Evolutionary conservation across 2,329 filamentous ascomycete genomes (phyloP), one percentile per base, ranked within the genome.

Genomic region (Sclerotinia trifoliorum): DNA sequence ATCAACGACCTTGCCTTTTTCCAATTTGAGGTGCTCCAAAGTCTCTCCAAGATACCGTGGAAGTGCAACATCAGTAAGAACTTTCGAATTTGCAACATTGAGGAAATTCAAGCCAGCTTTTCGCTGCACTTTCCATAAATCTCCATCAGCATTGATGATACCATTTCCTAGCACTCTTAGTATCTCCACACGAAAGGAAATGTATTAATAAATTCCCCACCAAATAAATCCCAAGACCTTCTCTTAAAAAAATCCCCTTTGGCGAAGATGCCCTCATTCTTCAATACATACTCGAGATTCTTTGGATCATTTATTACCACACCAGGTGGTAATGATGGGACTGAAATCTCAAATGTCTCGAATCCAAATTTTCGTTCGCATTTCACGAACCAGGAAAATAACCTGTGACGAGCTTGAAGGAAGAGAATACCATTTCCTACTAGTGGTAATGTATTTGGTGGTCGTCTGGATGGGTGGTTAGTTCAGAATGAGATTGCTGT

Each of bases 71-170:
- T 86, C 84, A 1, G 86, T 86, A 66, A 90, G 78, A 10, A 83
- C 80, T 42, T 84, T 82, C 44, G 90, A 75, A 72, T 88, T 88
- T 65, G 84, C 78, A 19, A 81, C 80, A 72, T 81, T 88, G 35
- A 90, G 81, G 71, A 90, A 90, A 39, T 83, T 77, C 19, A 85
- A 71, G 0, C 88, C 88, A 5, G 87, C 88, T 75, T 85, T 88
- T 57, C 88, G 81, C 79, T 90, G 88, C 1, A 84, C 78, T 69
- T 81, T 85, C 87, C 88, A 90, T 32, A 87, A 74, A 29, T 88
- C 84, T 52, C 88, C 88, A 70, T 89, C 87, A 35, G 84, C 84
- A 72, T 90, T 90, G 77, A 90, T 88, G 72, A 90, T 90, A 35
- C 88, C 88, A 71, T 87, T 81, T 1, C 86, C 83, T 84, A 58